Base-by-base conservation (phyloP, 148 eudicot species). In the Rhododendron ferrugineum region DNA sequence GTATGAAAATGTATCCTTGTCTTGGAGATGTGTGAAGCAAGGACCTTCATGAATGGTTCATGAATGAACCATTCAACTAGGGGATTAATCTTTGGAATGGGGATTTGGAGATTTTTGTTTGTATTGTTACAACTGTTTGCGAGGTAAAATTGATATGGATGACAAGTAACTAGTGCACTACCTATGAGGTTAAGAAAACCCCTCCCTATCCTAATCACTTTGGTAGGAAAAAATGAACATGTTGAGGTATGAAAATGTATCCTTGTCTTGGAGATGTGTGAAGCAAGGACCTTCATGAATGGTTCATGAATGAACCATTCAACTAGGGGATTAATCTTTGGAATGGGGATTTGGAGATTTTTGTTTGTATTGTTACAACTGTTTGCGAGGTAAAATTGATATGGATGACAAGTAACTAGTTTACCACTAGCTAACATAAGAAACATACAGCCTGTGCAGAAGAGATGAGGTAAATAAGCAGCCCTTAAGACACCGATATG, bases 231-330 rank as follows among this genome's bases (percentile, higher is more conserved):
- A 77, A 74, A 18, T 18, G 23, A 36, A 20, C 78, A 74, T 40
- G 46, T 74, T 36, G 78, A 40, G 10, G 28, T 42, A 77, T 23
- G 8, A 44, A 40, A 28, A 77, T 42, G 30, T 47, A 15, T 77
- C 6, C 16, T 77, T 42, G 80, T 79, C 28, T 79, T 11, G 18
- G 22, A 13, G 20, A 47, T 49, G 10, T n/a, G 46, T 11, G 81
- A 14, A 47, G 37, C 2, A 60, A 47, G 58, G 58, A 47, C 81
- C 60, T 47, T 50, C 58, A n/a, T 78, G n/a, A n/a, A n/a, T n/a
- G n/a, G n/a, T n/a, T n/a, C n/a, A n/a, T n/a, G 54, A 78, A 78
- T 47, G 54, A 78, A 78, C 30, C 81, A 79, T 47, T 79, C 54
- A 79, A 50, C 36, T 49, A 26, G 36, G 81, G 58, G 56, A 26